Percentiles rank a stretch among this genome's conserved stretches.
Conservation (phyloP, 352 stramenopile species). For the Poterioochromonas sp. region DNA sequence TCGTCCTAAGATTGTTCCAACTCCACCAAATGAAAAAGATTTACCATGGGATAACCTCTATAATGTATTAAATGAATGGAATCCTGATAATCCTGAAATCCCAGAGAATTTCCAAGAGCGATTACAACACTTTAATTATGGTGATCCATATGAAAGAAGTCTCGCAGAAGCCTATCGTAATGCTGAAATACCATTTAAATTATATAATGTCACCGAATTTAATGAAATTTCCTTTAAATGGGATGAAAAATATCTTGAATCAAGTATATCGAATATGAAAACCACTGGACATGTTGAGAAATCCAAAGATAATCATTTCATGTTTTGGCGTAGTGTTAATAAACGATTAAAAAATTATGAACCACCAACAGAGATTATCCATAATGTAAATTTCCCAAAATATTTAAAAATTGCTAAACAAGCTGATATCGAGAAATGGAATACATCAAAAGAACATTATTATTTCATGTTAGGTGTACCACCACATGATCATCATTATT, state of each 20-base stretch:
- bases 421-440: neutral
- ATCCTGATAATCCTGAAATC: slow-evolving; percentile 25
- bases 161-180: neutral
- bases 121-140: slow-evolving; percentile 28
- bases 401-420: neutral
- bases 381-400: neutral
- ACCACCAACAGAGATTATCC: slow-evolving; percentile 3
- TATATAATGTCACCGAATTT: slow-evolving; percentile 25
- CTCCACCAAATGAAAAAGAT: neutral
- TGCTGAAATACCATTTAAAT: slow-evolving; percentile 30
- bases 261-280: neutral
- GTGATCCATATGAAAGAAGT: slow-evolving; percentile 11
- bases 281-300: neutral
- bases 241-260: neutral
- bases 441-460: neutral
- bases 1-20: too few relatives aligned
- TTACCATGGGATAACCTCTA: neutral
- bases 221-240: neutral
- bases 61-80: slow-evolving; percentile 17
- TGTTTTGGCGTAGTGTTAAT: neutral
- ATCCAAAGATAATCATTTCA: slow-evolving; percentile 26
- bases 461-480: neutral
- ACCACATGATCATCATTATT: neutral
- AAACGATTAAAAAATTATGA: neutral
- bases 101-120: slow-evolving; percentile 2